A percentile compares a stretch with the other conserved stretches of the same genome.
Conservation (phyloP, 1,139 yeast genomes). For the Kluyveromyces sp. region DNA sequence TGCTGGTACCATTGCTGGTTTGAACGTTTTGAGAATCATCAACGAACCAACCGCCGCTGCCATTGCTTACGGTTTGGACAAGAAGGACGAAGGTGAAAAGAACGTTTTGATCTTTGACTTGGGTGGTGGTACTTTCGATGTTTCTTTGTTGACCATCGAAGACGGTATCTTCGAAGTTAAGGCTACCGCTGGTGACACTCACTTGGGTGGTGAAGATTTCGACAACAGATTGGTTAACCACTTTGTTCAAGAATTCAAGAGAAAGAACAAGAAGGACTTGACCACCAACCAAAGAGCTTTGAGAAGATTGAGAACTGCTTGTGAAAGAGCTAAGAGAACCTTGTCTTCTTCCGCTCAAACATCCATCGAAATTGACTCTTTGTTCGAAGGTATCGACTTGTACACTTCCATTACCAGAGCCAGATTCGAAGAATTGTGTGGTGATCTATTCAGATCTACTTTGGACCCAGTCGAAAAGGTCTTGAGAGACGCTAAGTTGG, state of each 20-base stretch:
- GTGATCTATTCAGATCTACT: slow-evolving; percentile 76
- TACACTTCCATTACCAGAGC: slow-evolving; percentile 81
- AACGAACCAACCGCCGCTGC: slow-evolving; percentile 99
- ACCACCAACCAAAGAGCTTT: slow-evolving; percentile 72
- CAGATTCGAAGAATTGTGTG: slow-evolving; percentile 83
- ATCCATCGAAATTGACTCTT: slow-evolving; percentile 83
- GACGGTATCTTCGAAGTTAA: slow-evolving; percentile 98
- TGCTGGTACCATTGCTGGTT: slow-evolving; percentile 97
- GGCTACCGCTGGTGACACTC: slow-evolving; percentile 99
- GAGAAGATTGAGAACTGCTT: slow-evolving; percentile 85
- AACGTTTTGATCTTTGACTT: slow-evolving; percentile 91
- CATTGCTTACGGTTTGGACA: slow-evolving; percentile 97
- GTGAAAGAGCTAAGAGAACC: slow-evolving; percentile 90
- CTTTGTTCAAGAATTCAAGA: slow-evolving; percentile 77
- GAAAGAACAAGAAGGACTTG: slow-evolving; percentile 73
- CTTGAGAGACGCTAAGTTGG: slow-evolving; percentile 70
- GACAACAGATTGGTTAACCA: slow-evolving; percentile 74
- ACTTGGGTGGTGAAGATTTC: slow-evolving; percentile 63
- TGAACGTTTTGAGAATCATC: slow-evolving; percentile 92
- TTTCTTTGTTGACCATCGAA: slow-evolving; percentile 86
- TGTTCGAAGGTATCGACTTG: slow-evolving; percentile 91
- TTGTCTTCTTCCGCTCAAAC: slow-evolving; percentile 83
- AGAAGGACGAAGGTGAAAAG: slow-evolving; percentile 75
- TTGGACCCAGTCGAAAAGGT: slow-evolving; percentile 83
- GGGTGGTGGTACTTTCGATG: slow-evolving; percentile 99